Evolutionary conservation across 139 green algal genomes (phyloP), one percentile per base, ranked within the genome.

Genomic region (Asterochloris sp.): DNA sequence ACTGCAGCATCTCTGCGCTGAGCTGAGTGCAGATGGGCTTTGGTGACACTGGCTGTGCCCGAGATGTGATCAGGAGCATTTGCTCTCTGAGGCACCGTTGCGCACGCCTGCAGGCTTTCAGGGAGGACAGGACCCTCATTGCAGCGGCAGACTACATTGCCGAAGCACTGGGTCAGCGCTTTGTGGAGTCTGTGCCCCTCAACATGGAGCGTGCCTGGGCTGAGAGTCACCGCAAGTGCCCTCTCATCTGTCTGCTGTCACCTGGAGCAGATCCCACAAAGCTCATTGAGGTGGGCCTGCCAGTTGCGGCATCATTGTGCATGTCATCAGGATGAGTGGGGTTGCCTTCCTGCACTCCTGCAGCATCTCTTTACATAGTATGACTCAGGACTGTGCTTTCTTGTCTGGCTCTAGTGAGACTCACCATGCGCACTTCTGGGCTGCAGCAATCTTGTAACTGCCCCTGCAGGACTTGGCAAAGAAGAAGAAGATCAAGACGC

Each of bases 191-290:
- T 13, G 90, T 96, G 81, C 94, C 95, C 15, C 90, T 97, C 28
- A 96, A 92, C 89, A 95, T 99, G 93, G 94, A 97, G 84, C 78
- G 78, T 13, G 89, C 91, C n/a, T 94, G 88, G 87, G 29, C 21
- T 14, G 94, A 97, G 86, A 90, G 74, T 28, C 80, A 89, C 69
- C 88, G 88, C 67, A 90, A 89, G 82, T 92, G 83, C 82, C 96
- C 91, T n/a, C 85, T 99, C 63, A 97, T 99, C 85, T 98, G 94
- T 92, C 90, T 99, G 83, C 91, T 99, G 69, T 97, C 93, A 11
- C 90, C 91, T 11, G 93, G 95, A 62, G 90, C 93, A 26, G 96
- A 99, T 81, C 95, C 96, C n/a, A 98, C 95, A 19, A 97, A 97
- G 85, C 77, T 81, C 27, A 81, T 81, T 81, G 77, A 81, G 77